These are phyloP conservation scores for Amanita thiersii DNA, from an alignment of 768 basidiomycete species.

Conservation along the genomic window DNA sequence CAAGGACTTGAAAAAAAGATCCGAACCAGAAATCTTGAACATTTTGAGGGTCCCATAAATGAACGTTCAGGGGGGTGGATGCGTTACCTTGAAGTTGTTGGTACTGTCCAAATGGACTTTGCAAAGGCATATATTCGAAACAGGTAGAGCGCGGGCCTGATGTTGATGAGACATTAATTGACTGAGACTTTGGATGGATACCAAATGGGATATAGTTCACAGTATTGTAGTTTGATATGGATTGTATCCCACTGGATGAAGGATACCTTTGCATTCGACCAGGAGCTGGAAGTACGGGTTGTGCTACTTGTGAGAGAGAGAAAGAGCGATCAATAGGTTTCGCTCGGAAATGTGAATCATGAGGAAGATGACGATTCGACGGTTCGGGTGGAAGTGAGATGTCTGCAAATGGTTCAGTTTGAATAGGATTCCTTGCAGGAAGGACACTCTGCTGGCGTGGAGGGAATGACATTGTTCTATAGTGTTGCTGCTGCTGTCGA, in stretches of 20 bases:
- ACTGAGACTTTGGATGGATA: neutral
- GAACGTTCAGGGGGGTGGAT: neutral
- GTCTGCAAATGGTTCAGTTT: neutral
- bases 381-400: neutral
- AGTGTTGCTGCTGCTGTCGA: neutral
- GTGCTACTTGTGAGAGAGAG: neutral
- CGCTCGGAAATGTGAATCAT: constrained; percentile 3
- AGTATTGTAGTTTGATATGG: too few relatives aligned
- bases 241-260: too few relatives aligned
- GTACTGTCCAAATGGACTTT: neutral
- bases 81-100: neutral
- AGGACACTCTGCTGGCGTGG: constrained; percentile 1
- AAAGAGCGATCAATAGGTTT: constrained; percentile 1
- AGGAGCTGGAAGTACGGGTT: neutral
- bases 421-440: neutral
- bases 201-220: too few relatives aligned
- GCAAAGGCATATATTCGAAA: neutral
- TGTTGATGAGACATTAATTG: neutral
- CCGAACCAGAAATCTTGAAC: neutral
- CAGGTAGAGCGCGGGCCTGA: neutral
- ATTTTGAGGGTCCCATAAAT: neutral
- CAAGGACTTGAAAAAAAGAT: neutral
- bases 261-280: neutral
- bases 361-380: constrained; percentile 1
- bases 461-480: neutral